Percentiles rank a stretch among this genome's conserved stretches.
Conservation (phyloP, 768 basidiomycete genomes). For the Naganishia randhawae region DNA sequence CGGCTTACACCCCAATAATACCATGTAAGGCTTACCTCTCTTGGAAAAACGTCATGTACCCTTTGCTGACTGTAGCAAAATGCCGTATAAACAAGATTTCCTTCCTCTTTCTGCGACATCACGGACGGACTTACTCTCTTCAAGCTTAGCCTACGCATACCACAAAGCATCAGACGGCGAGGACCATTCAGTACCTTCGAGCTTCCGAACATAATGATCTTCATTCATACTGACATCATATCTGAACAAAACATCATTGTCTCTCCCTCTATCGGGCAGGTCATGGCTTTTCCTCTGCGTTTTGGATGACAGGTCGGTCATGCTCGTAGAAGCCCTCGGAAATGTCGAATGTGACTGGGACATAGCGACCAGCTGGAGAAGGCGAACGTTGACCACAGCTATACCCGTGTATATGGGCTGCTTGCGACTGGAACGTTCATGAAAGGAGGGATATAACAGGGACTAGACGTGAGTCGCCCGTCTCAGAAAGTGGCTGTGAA, state of each 20-base stretch:
- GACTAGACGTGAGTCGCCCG: no score
- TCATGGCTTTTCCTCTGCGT: constrained; percentile 15
- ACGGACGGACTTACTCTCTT: constrained; percentile 32
- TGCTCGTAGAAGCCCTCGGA: neutral
- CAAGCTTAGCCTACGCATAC: constrained; percentile 38
- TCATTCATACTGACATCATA: constrained; percentile 28
- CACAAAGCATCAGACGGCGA: neutral
- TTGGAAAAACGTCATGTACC: constrained; percentile 77
- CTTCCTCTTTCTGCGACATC: neutral
- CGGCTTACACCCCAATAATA: no score
- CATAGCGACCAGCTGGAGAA: neutral
- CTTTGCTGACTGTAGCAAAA: constrained; percentile 63
- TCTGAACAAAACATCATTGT: constrained; percentile 13
- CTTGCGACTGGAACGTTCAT: no score
- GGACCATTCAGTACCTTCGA: neutral
- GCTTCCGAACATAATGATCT: neutral
- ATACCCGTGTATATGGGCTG: neutral
- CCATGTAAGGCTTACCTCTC: constrained; percentile 62
- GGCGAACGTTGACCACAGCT: neutral
- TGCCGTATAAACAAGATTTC: constrained; percentile 33
- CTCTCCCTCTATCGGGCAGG: constrained; percentile 17
- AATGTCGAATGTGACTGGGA: neutral
- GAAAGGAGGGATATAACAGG: no score
- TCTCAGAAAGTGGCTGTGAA: no score
- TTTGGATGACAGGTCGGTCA: constrained; percentile 12